Base-by-base conservation (phyloP, 768 basidiomycete species). In the Steccherinum ochraceum region DNA sequence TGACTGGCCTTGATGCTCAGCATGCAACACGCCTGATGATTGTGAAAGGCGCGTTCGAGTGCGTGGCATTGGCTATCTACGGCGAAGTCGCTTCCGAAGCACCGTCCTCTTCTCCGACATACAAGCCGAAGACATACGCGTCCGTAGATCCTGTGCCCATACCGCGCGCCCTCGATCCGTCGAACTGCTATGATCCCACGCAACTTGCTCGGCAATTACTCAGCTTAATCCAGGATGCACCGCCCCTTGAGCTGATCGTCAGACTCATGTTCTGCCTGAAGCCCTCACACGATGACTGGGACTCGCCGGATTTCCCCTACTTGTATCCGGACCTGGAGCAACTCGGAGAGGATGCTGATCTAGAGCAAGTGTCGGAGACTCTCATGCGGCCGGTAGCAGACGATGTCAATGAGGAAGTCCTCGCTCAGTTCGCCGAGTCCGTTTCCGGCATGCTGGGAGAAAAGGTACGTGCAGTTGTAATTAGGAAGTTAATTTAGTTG, bases 191-290 rank as follows among this genome's bases (percentile, higher is more conserved):
- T 1, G 82, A 87, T 58, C 87, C 89, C 0, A 81, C 78, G 5
- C 59, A 53, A 23, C 69, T 89, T 20, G 86, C 87, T 1, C 75
- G 74, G 49, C 72, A 81, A 50, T 69, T 92, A 11, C 73, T 90
- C 20, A 59, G 71, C 4, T 67, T 86, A 23, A 78, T 86, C 16
- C 80, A 83, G 10, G 72, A 80, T 40, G 69, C 83, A 0, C 84
- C 86, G 1, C 72, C 81, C 1, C 73, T 90, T 4, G 69, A 78
- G 4, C 75, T 88, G 12, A 74, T 86, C 45, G 75, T 86, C 35
- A 76, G 84, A 23, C 70, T 90, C 20, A 84, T 89, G 77, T 85
- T 89, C 58, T 89, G 86, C 61, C 69, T 91, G 45, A 90, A 90
- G 60, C 86, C 86, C 0, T 70, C 78, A 11, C 78, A 81, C 53